Evolutionary conservation across 179 eudicot genomes (phyloP).

Genomic region (Heliamphora pulchella): DNA sequence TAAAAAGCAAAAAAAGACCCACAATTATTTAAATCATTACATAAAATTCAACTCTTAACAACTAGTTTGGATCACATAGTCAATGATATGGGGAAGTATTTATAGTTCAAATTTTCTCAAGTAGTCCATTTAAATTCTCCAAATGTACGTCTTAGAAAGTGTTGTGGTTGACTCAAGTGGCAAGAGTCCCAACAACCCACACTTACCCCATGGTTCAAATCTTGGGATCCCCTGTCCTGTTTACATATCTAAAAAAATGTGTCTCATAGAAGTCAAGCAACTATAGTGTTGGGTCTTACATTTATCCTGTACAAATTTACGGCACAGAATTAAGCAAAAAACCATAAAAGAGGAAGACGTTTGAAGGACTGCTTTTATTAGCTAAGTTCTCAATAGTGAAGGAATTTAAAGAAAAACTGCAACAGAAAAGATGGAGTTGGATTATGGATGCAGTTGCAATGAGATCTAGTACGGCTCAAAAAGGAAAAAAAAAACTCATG

Average conservation of each 20-base stretch:
- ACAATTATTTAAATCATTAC: background rate
- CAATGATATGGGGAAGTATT: no score
- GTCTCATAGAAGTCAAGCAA: no score
- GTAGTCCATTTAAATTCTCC: no score
- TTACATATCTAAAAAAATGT: no score
- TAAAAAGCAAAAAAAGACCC: background rate
- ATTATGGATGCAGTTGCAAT: background rate
- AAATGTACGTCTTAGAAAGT: no score
- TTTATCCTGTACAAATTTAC: background rate
- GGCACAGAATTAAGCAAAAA: background rate
- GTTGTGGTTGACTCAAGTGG: no score
- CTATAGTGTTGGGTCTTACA: no score
- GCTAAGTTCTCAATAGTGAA: background rate
- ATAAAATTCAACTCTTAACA: background rate
- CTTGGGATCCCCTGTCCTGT: no score
- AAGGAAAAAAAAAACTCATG: no score
- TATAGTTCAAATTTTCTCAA: no score
- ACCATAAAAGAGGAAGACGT: background rate
- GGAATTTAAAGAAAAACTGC: background rate
- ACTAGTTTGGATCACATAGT: background rate
- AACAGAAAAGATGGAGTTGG: background rate
- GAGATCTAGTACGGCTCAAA: background rate
- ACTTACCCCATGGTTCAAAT: no score
- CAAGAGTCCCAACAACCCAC: no score
- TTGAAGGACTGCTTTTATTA: background rate